Conservation (phyloP, 352 stramenopile species). For the Pythium rhizo-oryzae region DNA sequence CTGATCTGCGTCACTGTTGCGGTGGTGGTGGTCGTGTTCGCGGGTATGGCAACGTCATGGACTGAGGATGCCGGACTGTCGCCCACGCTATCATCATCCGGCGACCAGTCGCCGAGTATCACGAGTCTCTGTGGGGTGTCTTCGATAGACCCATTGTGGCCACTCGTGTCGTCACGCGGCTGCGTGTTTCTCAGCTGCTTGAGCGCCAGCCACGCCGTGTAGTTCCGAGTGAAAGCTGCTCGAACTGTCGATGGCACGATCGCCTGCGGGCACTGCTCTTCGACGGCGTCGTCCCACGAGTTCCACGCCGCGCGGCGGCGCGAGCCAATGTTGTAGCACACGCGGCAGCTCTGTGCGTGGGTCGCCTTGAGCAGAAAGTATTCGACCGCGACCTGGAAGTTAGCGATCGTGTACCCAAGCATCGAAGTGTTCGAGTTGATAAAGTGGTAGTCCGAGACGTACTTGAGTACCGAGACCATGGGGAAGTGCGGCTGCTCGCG, state of each 20-base stretch:
- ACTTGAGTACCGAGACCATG: constrained; percentile 60
- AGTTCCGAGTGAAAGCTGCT: constrained; percentile 26
- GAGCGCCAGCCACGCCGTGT: constrained; percentile 6
- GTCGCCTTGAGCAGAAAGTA: constrained; percentile 66
- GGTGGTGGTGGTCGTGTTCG: too few relatives aligned
- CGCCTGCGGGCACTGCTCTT: constrained; percentile 24
- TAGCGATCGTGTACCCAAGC: constrained; percentile 77
- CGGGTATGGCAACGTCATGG: not conserved
- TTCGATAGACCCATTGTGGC: not conserved
- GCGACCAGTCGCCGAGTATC: constrained; percentile 56
- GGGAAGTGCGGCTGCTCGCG: constrained; percentile 37
- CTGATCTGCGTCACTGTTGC: constrained; percentile 38
- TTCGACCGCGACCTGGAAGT: constrained; percentile 79
- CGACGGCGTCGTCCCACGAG: constrained; percentile 18
- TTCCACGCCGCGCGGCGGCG: constrained; percentile 5
- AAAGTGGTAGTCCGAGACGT: constrained; percentile 81
- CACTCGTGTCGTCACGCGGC: not conserved
- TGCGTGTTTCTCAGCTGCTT: not conserved
- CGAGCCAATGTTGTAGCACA: constrained; percentile 30
- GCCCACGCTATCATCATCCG: constrained; percentile 10
- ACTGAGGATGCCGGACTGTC: not conserved
- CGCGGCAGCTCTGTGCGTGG: constrained; percentile 27
- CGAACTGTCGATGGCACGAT: constrained; percentile 21
- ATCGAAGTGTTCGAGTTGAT: constrained; percentile 85
- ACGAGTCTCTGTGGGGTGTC: constrained; percentile 24